These are phyloP conservation scores for Apiospora pterosperma DNA, from an alignment of 2,329 filamentous ascomycete genomes.

Conservation along the genomic window DNA sequence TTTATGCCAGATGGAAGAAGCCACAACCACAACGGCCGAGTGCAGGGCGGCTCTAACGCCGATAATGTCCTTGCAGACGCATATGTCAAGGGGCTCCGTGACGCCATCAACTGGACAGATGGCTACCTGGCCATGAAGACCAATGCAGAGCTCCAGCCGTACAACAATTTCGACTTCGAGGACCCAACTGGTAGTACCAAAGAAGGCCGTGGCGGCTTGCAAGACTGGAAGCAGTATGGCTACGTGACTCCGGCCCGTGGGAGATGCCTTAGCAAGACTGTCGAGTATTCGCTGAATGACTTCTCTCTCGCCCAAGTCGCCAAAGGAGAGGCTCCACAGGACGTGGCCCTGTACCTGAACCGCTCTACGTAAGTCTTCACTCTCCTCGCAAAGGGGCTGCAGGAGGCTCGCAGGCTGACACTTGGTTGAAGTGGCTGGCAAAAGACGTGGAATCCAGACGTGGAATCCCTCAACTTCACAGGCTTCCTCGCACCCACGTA, in stretches of 20 bases:
- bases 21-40: constrained; percentile 54
- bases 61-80: constrained; percentile 67
- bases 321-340: constrained; percentile 47
- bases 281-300: constrained; percentile 78
- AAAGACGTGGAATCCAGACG: constrained; percentile 53
- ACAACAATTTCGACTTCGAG: constrained; percentile 70
- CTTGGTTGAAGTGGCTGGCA: constrained; percentile 55
- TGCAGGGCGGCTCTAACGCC: constrained; percentile 69
- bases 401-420: constrained; percentile 58
- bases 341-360: constrained; percentile 48
- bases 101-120: constrained; percentile 63
- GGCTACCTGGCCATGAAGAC: constrained; percentile 42
- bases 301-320: constrained; percentile 66
- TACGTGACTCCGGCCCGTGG: constrained; percentile 71
- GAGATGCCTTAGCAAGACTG: constrained; percentile 61
- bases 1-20: constrained; percentile 75
- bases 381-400: constrained; percentile 56
- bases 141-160: constrained; percentile 67
- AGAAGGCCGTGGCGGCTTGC: constrained; percentile 67
- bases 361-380: constrained; percentile 35
- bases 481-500: constrained; percentile 56
- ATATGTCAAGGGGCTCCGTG: constrained; percentile 61
- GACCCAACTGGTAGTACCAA: constrained; percentile 68
- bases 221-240: constrained; percentile 66
- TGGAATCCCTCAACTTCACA: constrained; percentile 42